phyloP scores from a whole-genome alignment of 768 basidiomycete genomes.

The Suillus paluster region DNA sequence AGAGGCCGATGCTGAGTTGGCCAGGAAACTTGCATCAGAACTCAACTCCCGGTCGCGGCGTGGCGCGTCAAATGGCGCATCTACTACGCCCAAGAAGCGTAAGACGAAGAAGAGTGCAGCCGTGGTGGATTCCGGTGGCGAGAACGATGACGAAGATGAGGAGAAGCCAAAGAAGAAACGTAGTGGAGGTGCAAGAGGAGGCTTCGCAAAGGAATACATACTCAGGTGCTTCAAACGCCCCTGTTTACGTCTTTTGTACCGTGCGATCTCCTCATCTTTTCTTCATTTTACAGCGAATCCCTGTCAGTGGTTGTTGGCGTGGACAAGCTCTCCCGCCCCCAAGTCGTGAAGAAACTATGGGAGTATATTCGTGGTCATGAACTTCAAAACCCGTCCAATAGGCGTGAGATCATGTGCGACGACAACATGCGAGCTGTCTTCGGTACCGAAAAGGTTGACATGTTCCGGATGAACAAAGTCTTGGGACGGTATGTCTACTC shows the following conservation, averaged over 20 bases:
- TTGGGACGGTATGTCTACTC: slow-evolving; percentile 64
- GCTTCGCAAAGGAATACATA: slow-evolving; percentile 77
- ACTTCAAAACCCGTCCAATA: slow-evolving; percentile 85
- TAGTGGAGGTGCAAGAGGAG: slow-evolving; percentile 62
- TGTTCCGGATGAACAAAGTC: slow-evolving; percentile 96
- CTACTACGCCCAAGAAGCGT: slow-evolving; percentile 47
- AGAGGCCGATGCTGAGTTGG: slow-evolving; percentile 71
- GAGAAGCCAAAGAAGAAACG: slow-evolving; percentile 54
- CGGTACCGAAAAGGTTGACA: slow-evolving; percentile 79
- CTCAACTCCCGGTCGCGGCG: slow-evolving; percentile 66
- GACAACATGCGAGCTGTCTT: slow-evolving; percentile 73
- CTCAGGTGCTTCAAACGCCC: slow-evolving; percentile 56
- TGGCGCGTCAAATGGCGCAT: slow-evolving; percentile 43
- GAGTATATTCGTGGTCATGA: slow-evolving; percentile 81
- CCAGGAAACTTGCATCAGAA: slow-evolving; percentile 70
- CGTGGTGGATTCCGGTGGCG: slow-evolving; percentile 48
- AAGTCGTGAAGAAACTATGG: slow-evolving; percentile 92
- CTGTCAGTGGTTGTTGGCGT: slow-evolving; percentile 71
- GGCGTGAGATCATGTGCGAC: slow-evolving; percentile 87
- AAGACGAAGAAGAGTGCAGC: slow-evolving; percentile 60
- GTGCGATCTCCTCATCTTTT: slow-evolving; percentile 9
- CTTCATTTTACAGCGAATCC: slow-evolving; percentile 56
- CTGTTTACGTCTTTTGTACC: slow-evolving; percentile 8
- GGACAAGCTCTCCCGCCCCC: slow-evolving; percentile 79
- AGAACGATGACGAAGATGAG: slow-evolving; percentile 50